phyloP scores from a whole-genome alignment of 768 basidiomycete genomes.

The Lactifluus piperatus region DNA sequence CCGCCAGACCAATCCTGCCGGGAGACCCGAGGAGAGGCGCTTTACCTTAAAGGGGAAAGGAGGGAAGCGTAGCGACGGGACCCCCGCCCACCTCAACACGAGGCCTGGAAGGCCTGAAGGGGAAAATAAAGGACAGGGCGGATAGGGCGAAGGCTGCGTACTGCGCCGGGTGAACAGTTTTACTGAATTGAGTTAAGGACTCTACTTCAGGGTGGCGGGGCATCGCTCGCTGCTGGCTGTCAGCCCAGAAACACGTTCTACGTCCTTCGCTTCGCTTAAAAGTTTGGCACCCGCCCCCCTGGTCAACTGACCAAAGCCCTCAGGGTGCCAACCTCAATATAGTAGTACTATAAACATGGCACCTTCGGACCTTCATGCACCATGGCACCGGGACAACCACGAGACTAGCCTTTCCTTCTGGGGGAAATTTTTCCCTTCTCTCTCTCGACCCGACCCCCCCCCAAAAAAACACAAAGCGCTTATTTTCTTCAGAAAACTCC shows the following conservation, averaged over 20 bases:
- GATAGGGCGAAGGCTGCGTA: not conserved
- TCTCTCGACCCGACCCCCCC: not conserved
- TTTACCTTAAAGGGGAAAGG: not conserved
- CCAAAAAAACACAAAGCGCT: too few relatives aligned
- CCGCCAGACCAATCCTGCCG: not conserved
- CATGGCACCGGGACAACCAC: too few relatives aligned
- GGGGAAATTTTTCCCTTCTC: not conserved
- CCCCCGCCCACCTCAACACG: conserved; percentile 6
- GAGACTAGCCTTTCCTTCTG: not conserved
- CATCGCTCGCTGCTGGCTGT: not conserved
- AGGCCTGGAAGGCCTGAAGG: too few relatives aligned
- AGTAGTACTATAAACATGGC: not conserved
- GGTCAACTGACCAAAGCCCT: conserved; percentile 15
- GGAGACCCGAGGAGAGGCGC: not conserved
- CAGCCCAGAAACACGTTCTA: conserved; percentile 7
- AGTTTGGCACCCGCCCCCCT: not conserved
- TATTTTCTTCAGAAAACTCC: too few relatives aligned
- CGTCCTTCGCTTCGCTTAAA: conserved; percentile 1
- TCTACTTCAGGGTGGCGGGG: conserved; percentile 2
- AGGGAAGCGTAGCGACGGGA: not conserved
- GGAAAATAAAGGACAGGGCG: too few relatives aligned
- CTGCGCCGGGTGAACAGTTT: not conserved
- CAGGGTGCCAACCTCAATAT: not conserved
- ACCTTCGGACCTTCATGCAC: too few relatives aligned
- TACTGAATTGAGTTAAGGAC: not conserved